Conservation (phyloP, 495 filamentous ascomycete genomes). For the Daldinia grandis region DNA sequence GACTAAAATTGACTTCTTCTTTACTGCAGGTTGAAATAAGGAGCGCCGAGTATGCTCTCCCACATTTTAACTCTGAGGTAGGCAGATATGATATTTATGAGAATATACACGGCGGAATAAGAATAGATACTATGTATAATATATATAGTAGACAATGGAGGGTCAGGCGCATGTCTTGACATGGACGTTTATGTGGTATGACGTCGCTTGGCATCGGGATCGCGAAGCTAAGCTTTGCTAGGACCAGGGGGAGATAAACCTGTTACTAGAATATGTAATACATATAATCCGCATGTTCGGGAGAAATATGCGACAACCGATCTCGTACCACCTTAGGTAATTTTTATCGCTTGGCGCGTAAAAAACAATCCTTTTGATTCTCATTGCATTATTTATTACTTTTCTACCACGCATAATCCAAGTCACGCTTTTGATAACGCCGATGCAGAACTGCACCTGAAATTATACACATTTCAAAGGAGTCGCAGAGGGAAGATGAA, state of each 20-base stretch:
- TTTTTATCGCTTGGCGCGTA: slow-evolving; percentile 23
- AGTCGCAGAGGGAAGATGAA: slow-evolving; percentile 55
- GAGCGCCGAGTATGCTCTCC: background rate
- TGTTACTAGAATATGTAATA: too few relatives aligned
- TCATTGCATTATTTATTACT: too few relatives aligned
- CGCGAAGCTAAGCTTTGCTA: slow-evolving; percentile 18
- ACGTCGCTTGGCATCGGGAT: slow-evolving; percentile 45
- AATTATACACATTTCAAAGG: background rate
- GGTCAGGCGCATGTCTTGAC: slow-evolving; percentile 26
- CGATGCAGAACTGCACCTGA: background rate
- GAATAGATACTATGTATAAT: too few relatives aligned
- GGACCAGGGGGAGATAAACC: slow-evolving; percentile 2
- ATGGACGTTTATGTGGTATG: slow-evolving; percentile 31
- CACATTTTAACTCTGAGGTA: background rate
- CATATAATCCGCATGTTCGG: too few relatives aligned
- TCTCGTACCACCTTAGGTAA: slow-evolving; percentile 9
- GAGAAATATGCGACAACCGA: too few relatives aligned
- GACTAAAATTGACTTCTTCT: background rate
- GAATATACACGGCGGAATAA: background rate
- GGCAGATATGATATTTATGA: background rate
- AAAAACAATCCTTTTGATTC: slow-evolving; percentile 31
- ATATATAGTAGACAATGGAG: slow-evolving; percentile 21
- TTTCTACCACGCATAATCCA: background rate
- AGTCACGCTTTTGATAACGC: background rate
- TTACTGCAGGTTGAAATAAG: background rate